A percentile compares a stretch with the other conserved stretches of the same genome.
Conservation (phyloP, 352 stramenopile species). For the Stramenopiles sp. region DNA sequence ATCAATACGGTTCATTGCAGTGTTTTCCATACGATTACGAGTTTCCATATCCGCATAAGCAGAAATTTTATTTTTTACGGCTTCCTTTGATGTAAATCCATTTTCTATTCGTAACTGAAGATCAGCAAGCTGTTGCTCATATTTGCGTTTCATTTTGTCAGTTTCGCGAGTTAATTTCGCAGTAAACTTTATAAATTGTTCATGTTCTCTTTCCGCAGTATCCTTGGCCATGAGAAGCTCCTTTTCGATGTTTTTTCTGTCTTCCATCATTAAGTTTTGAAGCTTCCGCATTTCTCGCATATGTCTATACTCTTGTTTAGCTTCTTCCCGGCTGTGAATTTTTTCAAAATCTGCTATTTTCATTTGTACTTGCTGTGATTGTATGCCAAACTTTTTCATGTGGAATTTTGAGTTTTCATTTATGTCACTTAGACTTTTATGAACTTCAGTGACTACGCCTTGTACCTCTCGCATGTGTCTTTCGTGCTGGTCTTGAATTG, state of each 20-base stretch:
- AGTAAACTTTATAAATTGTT: background rate
- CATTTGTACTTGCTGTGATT: background rate
- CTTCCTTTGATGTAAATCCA: background rate
- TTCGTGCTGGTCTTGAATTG: background rate
- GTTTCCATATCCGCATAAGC: background rate
- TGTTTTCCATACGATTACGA: background rate
- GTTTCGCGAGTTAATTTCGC: background rate
- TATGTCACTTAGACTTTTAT: background rate
- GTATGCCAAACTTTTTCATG: background rate
- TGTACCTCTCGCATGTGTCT: background rate
- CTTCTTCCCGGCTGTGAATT: background rate
- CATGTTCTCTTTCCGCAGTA: background rate
- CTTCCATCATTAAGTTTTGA: background rate
- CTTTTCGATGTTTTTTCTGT: background rate
- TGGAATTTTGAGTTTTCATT: slow-evolving; percentile 2
- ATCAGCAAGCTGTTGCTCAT: background rate
- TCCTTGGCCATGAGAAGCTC: background rate
- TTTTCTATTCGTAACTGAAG: background rate
- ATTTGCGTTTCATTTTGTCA: background rate
- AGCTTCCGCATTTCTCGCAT: background rate
- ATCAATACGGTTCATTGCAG: too few species aligned
- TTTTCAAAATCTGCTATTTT: background rate
- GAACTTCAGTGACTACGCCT: background rate
- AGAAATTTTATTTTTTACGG: background rate
- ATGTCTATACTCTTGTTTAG: background rate